Percentiles rank a stretch among this genome's conserved stretches.
phyloP scores from a whole-genome alignment of 352 stramenopile species.

The Phytophthora sojae region DNA sequence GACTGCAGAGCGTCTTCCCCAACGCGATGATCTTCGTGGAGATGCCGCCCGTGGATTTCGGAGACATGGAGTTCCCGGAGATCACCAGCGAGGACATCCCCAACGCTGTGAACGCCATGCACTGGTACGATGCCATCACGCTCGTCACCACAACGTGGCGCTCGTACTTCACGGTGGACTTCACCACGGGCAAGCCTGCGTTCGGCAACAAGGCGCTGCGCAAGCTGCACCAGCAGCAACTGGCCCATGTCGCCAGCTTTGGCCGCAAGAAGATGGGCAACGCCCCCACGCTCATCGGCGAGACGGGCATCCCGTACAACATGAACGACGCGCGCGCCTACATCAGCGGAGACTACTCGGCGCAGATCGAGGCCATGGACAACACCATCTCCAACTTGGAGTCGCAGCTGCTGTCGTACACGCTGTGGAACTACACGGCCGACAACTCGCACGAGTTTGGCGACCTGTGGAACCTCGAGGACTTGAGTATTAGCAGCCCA shows the following conservation, averaged over 20 bases:
- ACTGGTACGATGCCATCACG: slow-evolving; percentile 92
- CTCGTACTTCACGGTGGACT: slow-evolving; percentile 78
- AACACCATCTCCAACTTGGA: slow-evolving; percentile 69
- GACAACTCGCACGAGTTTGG: slow-evolving; percentile 77
- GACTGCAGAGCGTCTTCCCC: slow-evolving; percentile 61
- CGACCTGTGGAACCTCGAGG: slow-evolving; percentile 86
- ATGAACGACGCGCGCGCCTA: slow-evolving; percentile 54
- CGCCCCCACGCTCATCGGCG: slow-evolving; percentile 63
- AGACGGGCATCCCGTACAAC: slow-evolving; percentile 71
- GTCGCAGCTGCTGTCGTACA: slow-evolving; percentile 75
- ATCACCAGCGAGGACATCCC: slow-evolving; percentile 56
- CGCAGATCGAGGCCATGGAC: slow-evolving; percentile 62
- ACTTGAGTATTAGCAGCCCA: slow-evolving; percentile 81
- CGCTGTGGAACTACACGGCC: slow-evolving; percentile 89
- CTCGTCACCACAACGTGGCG: slow-evolving; percentile 75
- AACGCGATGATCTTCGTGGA: slow-evolving; percentile 81
- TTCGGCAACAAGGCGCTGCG: slow-evolving; percentile 67
- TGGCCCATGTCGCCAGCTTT: slow-evolving; percentile 60
- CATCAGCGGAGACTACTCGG: slow-evolving; percentile 52
- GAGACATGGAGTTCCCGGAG: slow-evolving; percentile 56
- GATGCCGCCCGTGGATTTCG: slow-evolving; percentile 74
- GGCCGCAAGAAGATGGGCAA: slow-evolving; percentile 47
- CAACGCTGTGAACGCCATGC: slow-evolving; percentile 78
- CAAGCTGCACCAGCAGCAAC: slow-evolving; percentile 61
- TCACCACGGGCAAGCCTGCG: slow-evolving; percentile 53